Conservation (phyloP, 1,284 basidiomycete species). For the Puccinia sorghi region DNA sequence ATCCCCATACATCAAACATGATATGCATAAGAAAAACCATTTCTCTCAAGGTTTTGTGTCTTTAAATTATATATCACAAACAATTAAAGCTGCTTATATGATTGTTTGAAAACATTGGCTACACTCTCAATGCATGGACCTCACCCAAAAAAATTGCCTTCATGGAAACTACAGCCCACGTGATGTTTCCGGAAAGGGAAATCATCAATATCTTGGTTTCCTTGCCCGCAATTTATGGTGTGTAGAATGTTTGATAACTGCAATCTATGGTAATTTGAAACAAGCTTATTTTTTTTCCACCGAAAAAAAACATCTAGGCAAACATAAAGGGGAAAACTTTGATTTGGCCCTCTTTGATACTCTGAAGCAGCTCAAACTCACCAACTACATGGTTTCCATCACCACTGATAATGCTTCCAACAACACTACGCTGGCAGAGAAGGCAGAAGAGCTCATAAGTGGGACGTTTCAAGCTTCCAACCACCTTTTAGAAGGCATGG, state of each 20-base stretch:
- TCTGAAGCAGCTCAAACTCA: neutral
- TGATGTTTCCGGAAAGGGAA: neutral
- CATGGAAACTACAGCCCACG: neutral
- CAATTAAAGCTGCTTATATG: neutral
- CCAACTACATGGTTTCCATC: neutral
- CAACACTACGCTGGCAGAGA: neutral
- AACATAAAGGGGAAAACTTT: neutral
- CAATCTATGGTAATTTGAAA: too few relatives aligned
- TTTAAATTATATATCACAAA: neutral
- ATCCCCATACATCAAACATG: neutral
- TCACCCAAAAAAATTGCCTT: neutral
- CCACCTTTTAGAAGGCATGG: neutral
- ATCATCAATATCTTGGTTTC: neutral
- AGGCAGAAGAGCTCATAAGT: neutral
- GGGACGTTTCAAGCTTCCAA: neutral
- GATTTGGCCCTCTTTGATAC: neutral
- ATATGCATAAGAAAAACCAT: neutral
- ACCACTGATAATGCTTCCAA: neutral
- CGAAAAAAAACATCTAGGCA: neutral
- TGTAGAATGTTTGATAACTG: neutral
- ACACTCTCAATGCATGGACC: neutral
- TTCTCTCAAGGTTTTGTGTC: neutral
- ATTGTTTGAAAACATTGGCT: neutral
- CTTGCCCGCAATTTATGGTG: neutral
- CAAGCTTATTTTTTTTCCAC: neutral